Evolutionary conservation across 2,329 filamentous ascomycete genomes (phyloP).

Genomic region (Fusarium annulatum): DNA sequence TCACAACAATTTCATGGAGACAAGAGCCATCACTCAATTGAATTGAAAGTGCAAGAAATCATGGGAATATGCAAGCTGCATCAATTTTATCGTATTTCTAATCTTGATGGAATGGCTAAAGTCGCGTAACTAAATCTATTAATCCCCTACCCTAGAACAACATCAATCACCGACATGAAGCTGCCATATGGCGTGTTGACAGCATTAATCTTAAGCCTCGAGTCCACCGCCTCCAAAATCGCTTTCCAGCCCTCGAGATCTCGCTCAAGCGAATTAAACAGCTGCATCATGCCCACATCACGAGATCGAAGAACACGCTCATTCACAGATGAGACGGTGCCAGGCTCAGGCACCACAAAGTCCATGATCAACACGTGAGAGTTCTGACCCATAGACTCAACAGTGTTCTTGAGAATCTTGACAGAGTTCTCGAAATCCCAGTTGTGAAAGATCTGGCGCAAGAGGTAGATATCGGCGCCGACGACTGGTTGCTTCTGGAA

Average conservation of each 20-base stretch:
- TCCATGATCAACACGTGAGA: not conserved
- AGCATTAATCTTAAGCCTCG: not conserved
- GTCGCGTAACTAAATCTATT: accelerated
- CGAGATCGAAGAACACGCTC: not conserved
- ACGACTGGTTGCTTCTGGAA: not conserved
- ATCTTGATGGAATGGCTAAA: not conserved
- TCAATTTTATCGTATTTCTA: not conserved
- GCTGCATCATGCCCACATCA: constrained; percentile 1
- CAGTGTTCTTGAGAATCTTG: not conserved
- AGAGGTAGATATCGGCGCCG: not conserved
- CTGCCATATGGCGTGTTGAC: constrained; percentile 1
- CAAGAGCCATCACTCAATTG: accelerated
- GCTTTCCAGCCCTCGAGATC: not conserved
- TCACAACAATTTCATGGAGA: accelerated
- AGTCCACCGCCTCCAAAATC: not conserved
- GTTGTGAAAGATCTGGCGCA: constrained; percentile 3
- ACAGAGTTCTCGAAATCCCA: constrained; percentile 8
- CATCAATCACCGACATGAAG: not conserved
- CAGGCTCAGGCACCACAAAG: not conserved
- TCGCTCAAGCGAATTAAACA: not conserved
- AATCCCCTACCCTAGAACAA: not conserved
- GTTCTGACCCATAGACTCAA: not conserved
- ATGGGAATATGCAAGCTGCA: accelerated
- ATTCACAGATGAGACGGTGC: not conserved
- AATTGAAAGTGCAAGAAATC: accelerated